Base-by-base conservation (phyloP, 2,329 filamentous ascomycete species). In the Hypoxylon sp. region DNA sequence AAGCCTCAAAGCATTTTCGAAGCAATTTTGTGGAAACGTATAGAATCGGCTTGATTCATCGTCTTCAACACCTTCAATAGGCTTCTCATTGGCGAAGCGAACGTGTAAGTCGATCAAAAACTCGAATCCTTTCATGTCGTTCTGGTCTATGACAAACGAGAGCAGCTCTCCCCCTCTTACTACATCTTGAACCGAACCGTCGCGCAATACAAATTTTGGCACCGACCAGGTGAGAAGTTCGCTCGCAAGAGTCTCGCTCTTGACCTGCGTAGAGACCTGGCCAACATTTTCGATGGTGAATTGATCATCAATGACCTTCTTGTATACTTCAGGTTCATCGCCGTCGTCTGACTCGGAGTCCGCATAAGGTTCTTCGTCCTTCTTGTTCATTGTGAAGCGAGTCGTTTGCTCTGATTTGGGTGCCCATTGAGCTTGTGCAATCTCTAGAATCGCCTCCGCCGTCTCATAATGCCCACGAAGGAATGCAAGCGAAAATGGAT, bases 241-340 rank as follows among this genome's bases (percentile, higher is more conserved):
- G 1, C 86, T 75, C 1, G 93, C 90, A 37, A 84, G 84, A 7
- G 85, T 80, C 14, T 83, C 80, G 63, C 91, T 92, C 76, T 92
- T 90, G 65, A 94, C 91, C 61, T 91, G 85, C 75, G 87, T 90
- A 0, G 88, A 88, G 3, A 92, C 83, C 70, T 92, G 87, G 0
- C 91, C 91, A 64, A 96, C 85, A 72, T 93, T 89, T 14, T 96
- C 91, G 58, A 95, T 86, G 0, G 93, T 96, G 77, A 92, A 93
- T 37, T 86, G 83, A 11, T 91, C 87, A 71, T 91, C 87, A 30
- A 93, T 81, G 44, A 90, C 82, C 66, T 90, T 85, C 14, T 81
- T 81, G 53, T 83, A 81, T 44, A 89, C 83, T 6, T 81, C 80
- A 17, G 83, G 83, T 48, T 59, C 44, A n/a, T 78, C 75, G 2